Evolutionary conservation across 1,139 yeast species (phyloP), one percentile per base, ranked within the genome.

Genomic region (Taphrina communis): DNA sequence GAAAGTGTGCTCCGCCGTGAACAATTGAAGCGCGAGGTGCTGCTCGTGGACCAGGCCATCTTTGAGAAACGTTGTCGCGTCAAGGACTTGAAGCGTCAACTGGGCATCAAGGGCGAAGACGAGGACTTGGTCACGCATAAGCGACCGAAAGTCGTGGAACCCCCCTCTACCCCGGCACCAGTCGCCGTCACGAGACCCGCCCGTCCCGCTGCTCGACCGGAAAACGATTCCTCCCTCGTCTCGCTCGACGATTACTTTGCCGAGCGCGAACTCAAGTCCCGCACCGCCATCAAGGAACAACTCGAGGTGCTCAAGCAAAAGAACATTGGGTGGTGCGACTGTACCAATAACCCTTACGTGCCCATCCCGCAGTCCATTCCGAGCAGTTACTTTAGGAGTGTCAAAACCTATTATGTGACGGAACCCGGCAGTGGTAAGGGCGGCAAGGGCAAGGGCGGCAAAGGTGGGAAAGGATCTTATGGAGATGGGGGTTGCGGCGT

Each of bases 101-200:
- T 90, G 61, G 90, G 90, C 46, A 84, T 90, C 71, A 85, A 85
- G 74, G 96, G 93, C 51, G 97, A 90, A 74, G 98, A 94, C 74
- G 92, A 90, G 71, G 89, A 89, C 72, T 83, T 90, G 73, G 84
- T 88, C 70, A 87, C 93, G 12, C 94, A 89, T 75, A 91, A 90
- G 80, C 87, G 89, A 9, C 51, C 48, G 77, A 52, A 60, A 36
- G 51, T 46, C 51, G 42, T 42, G 25, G 55, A 69, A 56, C 44
- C 65, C 0, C 58, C 63, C n/a, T 14, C 59, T 4, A 41, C 65
- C 1, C 58, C 63, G 17, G 21, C 59, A 9, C 63, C 70, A 9
- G 35, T 72, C 59, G 41, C 52, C 19, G 56, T 57, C 25, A 52
- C 9, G 35, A 44, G 53, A 21, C 57, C 65, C 8, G 65, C 46